Evolutionary conservation across 2,329 filamentous ascomycete species (phyloP).

Genomic region (Xylariaceae sp.): DNA sequence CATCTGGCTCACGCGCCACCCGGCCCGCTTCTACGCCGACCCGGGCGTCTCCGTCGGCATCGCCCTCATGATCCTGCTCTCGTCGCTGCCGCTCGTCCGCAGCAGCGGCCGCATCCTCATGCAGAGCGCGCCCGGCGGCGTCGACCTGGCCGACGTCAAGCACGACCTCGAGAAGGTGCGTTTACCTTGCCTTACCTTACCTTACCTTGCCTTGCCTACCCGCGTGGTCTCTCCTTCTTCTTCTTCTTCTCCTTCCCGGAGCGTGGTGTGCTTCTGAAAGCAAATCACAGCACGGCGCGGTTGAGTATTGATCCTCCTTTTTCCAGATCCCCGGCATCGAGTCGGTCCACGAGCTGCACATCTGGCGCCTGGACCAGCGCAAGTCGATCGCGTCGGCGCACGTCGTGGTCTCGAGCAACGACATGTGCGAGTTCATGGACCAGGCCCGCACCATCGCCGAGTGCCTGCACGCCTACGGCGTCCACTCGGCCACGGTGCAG

Average conservation of each 20-base stretch:
- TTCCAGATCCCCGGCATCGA: slow-evolving; percentile 55
- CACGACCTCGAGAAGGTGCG: slow-evolving; percentile 59
- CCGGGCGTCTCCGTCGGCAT: slow-evolving; percentile 63
- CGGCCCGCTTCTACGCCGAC: slow-evolving; percentile 61
- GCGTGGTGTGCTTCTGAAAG: no score
- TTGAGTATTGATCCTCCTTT: no score
- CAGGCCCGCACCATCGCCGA: slow-evolving; percentile 56
- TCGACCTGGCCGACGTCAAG: slow-evolving; percentile 55
- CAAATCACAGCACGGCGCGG: no score
- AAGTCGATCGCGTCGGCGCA: slow-evolving; percentile 65
- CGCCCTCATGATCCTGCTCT: slow-evolving; percentile 61
- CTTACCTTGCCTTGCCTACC: slow-evolving; percentile 9
- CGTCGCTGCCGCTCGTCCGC: slow-evolving; percentile 55
- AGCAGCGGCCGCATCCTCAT: slow-evolving; percentile 59
- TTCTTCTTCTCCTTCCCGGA: no score
- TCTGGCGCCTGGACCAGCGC: slow-evolving; percentile 65
- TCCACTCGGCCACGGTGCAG: slow-evolving; percentile 65
- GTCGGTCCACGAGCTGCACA: slow-evolving; percentile 64
- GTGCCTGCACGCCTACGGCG: slow-evolving; percentile 65
- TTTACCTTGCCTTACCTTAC: background rate
- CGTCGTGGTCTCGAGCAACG: slow-evolving; percentile 52
- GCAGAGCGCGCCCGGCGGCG: slow-evolving; percentile 54
- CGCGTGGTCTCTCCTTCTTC: no score
- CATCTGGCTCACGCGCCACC: slow-evolving; percentile 57
- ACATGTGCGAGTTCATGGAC: slow-evolving; percentile 50